These are phyloP conservation scores for Saussurea involucrata DNA, from an alignment of 129 eudicot species.

Conservation along the genomic window DNA sequence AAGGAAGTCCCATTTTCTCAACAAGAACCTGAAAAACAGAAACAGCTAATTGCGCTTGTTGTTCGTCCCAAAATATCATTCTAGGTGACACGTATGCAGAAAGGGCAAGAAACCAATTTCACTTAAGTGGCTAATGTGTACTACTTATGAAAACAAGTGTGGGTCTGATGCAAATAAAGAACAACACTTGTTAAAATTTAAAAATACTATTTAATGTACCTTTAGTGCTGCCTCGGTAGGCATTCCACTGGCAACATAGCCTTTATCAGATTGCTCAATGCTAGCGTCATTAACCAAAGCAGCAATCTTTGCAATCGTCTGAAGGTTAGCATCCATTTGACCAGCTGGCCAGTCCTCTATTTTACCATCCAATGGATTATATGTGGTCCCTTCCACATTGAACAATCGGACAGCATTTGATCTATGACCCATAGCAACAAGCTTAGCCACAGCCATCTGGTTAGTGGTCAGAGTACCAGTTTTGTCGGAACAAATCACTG, in stretches of 20 bases:
- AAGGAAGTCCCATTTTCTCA: slow-evolving; percentile 82
- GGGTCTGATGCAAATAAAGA: not conserved
- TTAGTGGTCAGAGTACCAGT: slow-evolving; percentile 80
- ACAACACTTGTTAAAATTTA: not conserved
- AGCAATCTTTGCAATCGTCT: slow-evolving; percentile 69
- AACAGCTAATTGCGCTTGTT: slow-evolving; percentile 14
- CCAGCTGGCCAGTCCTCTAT: slow-evolving; percentile 72
- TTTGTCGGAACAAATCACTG: slow-evolving; percentile 86
- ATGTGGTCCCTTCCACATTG: slow-evolving; percentile 77
- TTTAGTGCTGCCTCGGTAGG: slow-evolving; percentile 94
- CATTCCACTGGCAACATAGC: slow-evolving; percentile 67
- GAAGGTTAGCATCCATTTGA: slow-evolving; percentile 72
- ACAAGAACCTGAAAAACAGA: slow-evolving; percentile 55
- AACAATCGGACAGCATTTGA: slow-evolving; percentile 32
- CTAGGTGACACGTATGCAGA: not conserved
- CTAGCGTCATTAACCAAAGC: slow-evolving; percentile 91
- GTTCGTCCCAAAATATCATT: not conserved
- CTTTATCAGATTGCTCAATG: slow-evolving; percentile 55
- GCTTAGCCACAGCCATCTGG: slow-evolving; percentile 80
- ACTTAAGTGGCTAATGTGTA: not conserved
- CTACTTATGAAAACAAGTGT: not conserved
- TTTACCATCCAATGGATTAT: slow-evolving; percentile 72
- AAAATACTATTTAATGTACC: slow-evolving; percentile 32
- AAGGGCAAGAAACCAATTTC: not conserved
- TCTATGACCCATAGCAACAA: slow-evolving; percentile 67